A percentile compares a stretch with the other conserved stretches of the same genome.
Conservation (phyloP, 2,329 filamentous ascomycete genomes). For the Chlorencoelia australis region DNA sequence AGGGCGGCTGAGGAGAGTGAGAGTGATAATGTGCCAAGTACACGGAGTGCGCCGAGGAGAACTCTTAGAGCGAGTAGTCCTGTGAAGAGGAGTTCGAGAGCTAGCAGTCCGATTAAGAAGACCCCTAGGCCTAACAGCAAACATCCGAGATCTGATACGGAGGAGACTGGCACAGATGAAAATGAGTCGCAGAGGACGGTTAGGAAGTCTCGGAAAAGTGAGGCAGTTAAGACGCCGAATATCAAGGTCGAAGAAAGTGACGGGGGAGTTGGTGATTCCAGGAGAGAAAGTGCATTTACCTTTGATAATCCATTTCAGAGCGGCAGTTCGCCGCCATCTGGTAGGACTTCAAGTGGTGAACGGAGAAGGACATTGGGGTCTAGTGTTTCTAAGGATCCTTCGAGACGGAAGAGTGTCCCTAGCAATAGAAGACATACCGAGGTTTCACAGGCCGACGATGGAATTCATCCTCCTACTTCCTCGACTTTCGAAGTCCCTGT, state of each 20-base stretch:
- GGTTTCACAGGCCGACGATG: constrained; percentile 37
- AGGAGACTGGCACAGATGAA: constrained; percentile 37
- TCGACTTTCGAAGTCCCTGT: constrained; percentile 49
- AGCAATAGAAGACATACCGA: constrained; percentile 41
- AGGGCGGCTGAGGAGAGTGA: constrained; percentile 17
- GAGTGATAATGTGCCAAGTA: constrained; percentile 4
- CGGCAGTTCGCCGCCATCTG: constrained; percentile 58
- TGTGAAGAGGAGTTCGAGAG: constrained; percentile 42
- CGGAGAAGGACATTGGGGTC: constrained; percentile 32
- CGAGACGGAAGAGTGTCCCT: constrained; percentile 28
- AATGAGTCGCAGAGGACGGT: constrained; percentile 34
- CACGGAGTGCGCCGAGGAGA: constrained; percentile 33
- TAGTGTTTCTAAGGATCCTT: constrained; percentile 31
- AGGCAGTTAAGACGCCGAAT: constrained; percentile 32
- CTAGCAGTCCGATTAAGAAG: constrained; percentile 39
- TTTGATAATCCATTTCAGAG: constrained; percentile 91
- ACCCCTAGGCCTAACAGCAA: constrained; percentile 46
- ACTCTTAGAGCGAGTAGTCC: constrained; percentile 42
- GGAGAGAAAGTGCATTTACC: constrained; percentile 61
- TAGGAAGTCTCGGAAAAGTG: constrained; percentile 42
- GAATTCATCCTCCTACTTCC: constrained; percentile 42
- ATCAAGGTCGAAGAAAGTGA: constrained; percentile 46
- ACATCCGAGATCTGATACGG: constrained; percentile 41
- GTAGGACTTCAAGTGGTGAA: constrained; percentile 38
- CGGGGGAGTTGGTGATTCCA: constrained; percentile 24